Evolutionary conservation across 2,329 filamentous ascomycete genomes (phyloP).

Genomic region (Pestalotiopsis sp.): DNA sequence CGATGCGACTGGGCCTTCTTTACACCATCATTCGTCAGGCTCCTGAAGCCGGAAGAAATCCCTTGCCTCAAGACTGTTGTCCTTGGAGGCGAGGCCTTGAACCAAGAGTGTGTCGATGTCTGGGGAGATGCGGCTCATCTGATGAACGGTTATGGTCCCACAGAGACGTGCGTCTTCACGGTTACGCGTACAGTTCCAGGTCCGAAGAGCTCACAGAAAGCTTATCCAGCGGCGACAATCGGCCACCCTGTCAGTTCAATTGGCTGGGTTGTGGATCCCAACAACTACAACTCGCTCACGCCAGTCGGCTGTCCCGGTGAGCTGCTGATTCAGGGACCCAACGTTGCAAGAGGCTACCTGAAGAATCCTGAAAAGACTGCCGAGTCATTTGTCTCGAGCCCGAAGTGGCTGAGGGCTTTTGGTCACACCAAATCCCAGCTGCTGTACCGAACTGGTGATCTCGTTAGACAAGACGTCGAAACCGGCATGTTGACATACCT

Average conservation of each 20-base stretch:
- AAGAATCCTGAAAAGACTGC: constrained; percentile 22
- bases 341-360: constrained; percentile 33
- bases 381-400: constrained; percentile 25
- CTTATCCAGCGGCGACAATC: constrained; percentile 4
- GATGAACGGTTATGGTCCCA: constrained; percentile 6
- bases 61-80: constrained; percentile 1
- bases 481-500: constrained; percentile 32
- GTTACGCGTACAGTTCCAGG: neutral
- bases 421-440: constrained; percentile 19
- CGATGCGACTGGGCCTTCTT: constrained; percentile 14
- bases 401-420: constrained; percentile 1
- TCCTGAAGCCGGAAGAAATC: constrained; percentile 7
- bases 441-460: constrained; percentile 41
- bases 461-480: constrained; percentile 30
- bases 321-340: constrained; percentile 17
- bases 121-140: neutral
- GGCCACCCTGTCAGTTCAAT: constrained; percentile 4
- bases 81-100: constrained; percentile 10
- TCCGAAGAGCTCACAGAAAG: neutral
- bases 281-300: constrained; percentile 13
- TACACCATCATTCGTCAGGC: constrained; percentile 10
- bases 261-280: constrained; percentile 16
- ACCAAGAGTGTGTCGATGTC: neutral
- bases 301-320: constrained; percentile 21
- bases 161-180: constrained; percentile 6